These are phyloP conservation scores for Suillus ampliporus DNA, from an alignment of 768 basidiomycete species.

Conservation along the genomic window DNA sequence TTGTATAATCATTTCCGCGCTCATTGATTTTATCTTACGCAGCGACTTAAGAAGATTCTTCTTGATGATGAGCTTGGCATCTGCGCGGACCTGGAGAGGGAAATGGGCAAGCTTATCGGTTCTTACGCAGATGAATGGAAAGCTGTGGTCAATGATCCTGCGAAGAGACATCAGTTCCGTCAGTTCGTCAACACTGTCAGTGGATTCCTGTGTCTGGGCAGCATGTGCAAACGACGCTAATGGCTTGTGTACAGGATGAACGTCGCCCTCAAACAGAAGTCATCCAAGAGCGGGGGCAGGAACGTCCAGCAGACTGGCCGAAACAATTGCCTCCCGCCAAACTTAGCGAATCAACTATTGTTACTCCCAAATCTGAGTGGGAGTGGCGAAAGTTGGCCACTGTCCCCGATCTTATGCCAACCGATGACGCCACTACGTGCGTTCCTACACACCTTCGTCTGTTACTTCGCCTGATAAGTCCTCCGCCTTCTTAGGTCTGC, in stretches of 20 bases:
- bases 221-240: neutral
- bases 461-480: slow-evolving; percentile 1
- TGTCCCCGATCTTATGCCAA: slow-evolving; percentile 53
- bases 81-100: slow-evolving; percentile 66
- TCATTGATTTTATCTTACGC: neutral
- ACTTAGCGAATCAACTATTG: slow-evolving; percentile 44
- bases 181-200: slow-evolving; percentile 70
- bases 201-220: neutral
- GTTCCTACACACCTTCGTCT: slow-evolving; percentile 21
- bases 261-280: slow-evolving; percentile 50
- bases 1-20: neutral
- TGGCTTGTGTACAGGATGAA: slow-evolving; percentile 39
- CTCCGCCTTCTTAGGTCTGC: slow-evolving; percentile 36
- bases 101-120: slow-evolving; percentile 69
- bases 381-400: slow-evolving; percentile 57
- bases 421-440: slow-evolving; percentile 51
- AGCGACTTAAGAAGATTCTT: slow-evolving; percentile 68
- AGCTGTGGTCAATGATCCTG: slow-evolving; percentile 60
- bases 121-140: slow-evolving; percentile 78
- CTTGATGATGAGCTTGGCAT: slow-evolving; percentile 76
- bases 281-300: slow-evolving; percentile 65
- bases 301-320: slow-evolving; percentile 72
- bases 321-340: slow-evolving; percentile 57
- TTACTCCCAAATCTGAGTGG: slow-evolving; percentile 57
- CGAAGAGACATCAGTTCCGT: slow-evolving; percentile 54